Percentiles rank a stretch among this genome's conserved stretches.
Conservation (phyloP, 2,329 filamentous ascomycete species). For the Volutella citrinella region DNA sequence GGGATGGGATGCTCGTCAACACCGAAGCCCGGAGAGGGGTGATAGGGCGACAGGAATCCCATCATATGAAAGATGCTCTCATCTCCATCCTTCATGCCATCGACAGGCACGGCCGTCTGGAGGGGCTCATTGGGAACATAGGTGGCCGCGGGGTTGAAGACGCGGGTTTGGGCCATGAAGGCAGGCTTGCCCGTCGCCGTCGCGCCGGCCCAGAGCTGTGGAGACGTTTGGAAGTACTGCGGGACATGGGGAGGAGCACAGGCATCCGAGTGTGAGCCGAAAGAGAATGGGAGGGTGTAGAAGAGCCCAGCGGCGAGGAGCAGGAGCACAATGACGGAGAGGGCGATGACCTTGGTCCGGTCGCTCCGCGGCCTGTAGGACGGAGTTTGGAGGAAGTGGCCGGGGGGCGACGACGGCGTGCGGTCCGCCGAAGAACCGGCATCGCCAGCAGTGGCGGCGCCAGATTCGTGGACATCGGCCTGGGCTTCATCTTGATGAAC, state of each 20-base stretch:
- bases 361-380: slow-evolving; percentile 25
- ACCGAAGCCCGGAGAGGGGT: slow-evolving; percentile 69
- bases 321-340: slow-evolving; percentile 34
- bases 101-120: slow-evolving; percentile 67
- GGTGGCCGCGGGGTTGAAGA: slow-evolving; percentile 60
- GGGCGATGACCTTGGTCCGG: slow-evolving; percentile 27
- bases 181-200: slow-evolving; percentile 68
- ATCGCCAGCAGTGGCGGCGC: no score
- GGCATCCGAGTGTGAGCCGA: slow-evolving; percentile 25
- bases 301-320: slow-evolving; percentile 37
- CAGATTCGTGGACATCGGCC: slow-evolving; percentile 15
- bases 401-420: slow-evolving; percentile 11
- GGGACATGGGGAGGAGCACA: slow-evolving; percentile 44
- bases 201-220: slow-evolving; percentile 60
- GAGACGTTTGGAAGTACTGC: slow-evolving; percentile 61
- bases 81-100: slow-evolving; percentile 53
- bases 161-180: slow-evolving; percentile 69
- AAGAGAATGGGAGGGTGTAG: slow-evolving; percentile 31
- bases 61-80: slow-evolving; percentile 69
- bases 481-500: slow-evolving; percentile 32
- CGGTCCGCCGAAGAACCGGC: no score
- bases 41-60: slow-evolving; percentile 66
- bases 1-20: slow-evolving; percentile 70
- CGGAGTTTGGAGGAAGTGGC: slow-evolving; percentile 15
- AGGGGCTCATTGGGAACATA: slow-evolving; percentile 69